These are phyloP conservation scores for Mycosphaerella sp. DNA, from an alignment of 2,329 filamentous ascomycete genomes.

Conservation along the genomic window DNA sequence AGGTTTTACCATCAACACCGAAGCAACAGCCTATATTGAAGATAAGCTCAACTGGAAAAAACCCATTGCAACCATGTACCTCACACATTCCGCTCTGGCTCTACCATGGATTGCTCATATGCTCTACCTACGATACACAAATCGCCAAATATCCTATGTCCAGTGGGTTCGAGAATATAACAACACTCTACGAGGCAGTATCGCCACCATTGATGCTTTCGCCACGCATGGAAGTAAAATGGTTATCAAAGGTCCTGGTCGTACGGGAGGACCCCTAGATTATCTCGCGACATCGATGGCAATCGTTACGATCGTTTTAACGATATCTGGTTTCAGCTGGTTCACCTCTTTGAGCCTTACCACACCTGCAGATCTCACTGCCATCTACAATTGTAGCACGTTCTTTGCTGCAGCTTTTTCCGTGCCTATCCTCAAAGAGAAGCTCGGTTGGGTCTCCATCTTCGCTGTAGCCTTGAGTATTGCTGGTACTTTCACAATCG, in stretches of 20 bases:
- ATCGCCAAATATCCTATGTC: slow-evolving; percentile 22
- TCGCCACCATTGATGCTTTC: slow-evolving; percentile 30
- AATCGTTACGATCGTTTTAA: slow-evolving; percentile 29
- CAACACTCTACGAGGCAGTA: slow-evolving; percentile 26
- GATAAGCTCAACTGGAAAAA: slow-evolving; percentile 32
- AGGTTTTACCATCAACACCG: slow-evolving; percentile 32
- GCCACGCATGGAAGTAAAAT: slow-evolving; percentile 24
- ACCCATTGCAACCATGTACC: slow-evolving; percentile 32
- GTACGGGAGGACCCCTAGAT: slow-evolving; percentile 27
- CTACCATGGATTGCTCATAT: slow-evolving; percentile 32
- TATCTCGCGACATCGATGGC: slow-evolving; percentile 30
- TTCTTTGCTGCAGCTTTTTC: slow-evolving; percentile 34
- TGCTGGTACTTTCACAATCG: slow-evolving; percentile 32
- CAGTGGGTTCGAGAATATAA: slow-evolving; percentile 31
- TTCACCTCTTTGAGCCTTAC: slow-evolving; percentile 30
- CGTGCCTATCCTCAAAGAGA: slow-evolving; percentile 30
- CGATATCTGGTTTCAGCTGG: slow-evolving; percentile 30
- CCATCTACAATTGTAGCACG: slow-evolving; percentile 34
- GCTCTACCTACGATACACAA: slow-evolving; percentile 23
- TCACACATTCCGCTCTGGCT: slow-evolving; percentile 30
- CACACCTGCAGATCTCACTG: slow-evolving; percentile 32
- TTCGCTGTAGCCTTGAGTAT: slow-evolving; percentile 31
- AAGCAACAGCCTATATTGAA: slow-evolving; percentile 33
- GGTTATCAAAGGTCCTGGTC: slow-evolving; percentile 24
- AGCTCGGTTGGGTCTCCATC: slow-evolving; percentile 26